phyloP scores from a whole-genome alignment of 2,329 filamentous ascomycete species.

The Colletotrichum kahawae region DNA sequence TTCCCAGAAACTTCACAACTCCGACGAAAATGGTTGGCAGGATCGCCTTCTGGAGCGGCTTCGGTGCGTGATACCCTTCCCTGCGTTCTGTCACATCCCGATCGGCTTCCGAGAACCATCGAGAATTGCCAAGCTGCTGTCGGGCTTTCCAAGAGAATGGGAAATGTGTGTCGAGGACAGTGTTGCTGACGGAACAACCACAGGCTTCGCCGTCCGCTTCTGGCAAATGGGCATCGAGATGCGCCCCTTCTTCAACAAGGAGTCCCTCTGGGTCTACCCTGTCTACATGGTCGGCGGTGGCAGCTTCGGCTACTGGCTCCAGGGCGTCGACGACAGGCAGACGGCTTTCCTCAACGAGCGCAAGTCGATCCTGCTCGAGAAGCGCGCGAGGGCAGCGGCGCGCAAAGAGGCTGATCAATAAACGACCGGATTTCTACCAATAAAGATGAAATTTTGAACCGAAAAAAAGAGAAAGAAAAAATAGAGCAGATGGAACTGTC shows the following conservation, averaged over 20 bases:
- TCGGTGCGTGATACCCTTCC: conserved; percentile 69
- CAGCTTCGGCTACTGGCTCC: conserved; percentile 96
- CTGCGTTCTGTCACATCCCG: background rate
- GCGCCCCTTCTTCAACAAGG: conserved; percentile 88
- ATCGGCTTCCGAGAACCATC: background rate
- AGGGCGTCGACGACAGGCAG: conserved; percentile 87
- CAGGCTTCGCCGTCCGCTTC: conserved; percentile 88
- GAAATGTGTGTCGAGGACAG: background rate
- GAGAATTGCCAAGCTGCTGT: background rate
- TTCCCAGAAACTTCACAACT: background rate
- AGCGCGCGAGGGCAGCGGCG: conserved; percentile 72
- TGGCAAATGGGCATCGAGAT: conserved; percentile 99
- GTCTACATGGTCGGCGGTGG: conserved; percentile 84
- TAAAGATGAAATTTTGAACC: background rate
- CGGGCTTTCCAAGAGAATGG: conserved; percentile 14
- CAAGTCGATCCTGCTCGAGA: conserved; percentile 83
- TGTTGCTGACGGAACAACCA: conserved; percentile 25
- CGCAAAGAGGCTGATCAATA: conserved; percentile 34
- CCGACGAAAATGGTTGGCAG: conserved; percentile 60
- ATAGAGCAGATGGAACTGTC: too few relatives aligned
- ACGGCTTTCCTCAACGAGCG: conserved; percentile 77
- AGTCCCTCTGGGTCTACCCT: conserved; percentile 90
- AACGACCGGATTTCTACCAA: background rate
- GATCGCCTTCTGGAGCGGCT: conserved; percentile 85
- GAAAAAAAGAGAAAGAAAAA: background rate